Conservation (phyloP, 2,329 filamentous ascomycete species). For the Clonostachys rosea region DNA sequence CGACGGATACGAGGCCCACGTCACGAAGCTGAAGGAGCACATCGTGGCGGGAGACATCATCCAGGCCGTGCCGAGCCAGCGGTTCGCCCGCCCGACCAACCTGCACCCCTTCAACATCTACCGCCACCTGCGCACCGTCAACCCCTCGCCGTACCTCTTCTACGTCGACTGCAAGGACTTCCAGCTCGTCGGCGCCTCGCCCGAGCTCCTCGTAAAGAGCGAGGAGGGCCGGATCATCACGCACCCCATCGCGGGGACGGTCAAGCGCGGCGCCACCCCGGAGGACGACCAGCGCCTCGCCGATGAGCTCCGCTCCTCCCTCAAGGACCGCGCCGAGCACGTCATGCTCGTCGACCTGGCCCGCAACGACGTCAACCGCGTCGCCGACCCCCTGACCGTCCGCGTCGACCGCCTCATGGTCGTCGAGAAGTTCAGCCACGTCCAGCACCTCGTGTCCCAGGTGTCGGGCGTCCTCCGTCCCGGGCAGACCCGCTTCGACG, state of each 20-base stretch:
- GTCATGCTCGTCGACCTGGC: slow-evolving; percentile 98
- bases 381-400: slow-evolving; percentile 86
- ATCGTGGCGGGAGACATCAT: slow-evolving; percentile 93
- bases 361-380: slow-evolving; percentile 92
- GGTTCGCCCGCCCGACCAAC: slow-evolving; percentile 82
- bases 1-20: slow-evolving; percentile 85
- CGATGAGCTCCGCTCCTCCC: slow-evolving; percentile 67
- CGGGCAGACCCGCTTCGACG: slow-evolving; percentile 87
- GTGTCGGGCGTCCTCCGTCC: slow-evolving; percentile 84
- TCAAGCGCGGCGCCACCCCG: slow-evolving; percentile 75
- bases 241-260: slow-evolving; percentile 94
- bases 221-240: slow-evolving; percentile 76
- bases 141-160: slow-evolving; percentile 96
- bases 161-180: slow-evolving; percentile 90
- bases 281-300: slow-evolving; percentile 81
- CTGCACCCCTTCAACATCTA: slow-evolving; percentile 98
- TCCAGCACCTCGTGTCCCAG: slow-evolving; percentile 94
- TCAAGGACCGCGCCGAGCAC: slow-evolving; percentile 93
- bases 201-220: slow-evolving; percentile 46
- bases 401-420: slow-evolving; percentile 93
- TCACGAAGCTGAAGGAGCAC: slow-evolving; percentile 81
- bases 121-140: slow-evolving; percentile 91
- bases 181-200: slow-evolving; percentile 91
- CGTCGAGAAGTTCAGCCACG: slow-evolving; percentile 90
- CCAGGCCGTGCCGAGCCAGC: slow-evolving; percentile 92